Conservation (phyloP, 2,329 filamentous ascomycete genomes). For the Leptographium radiaticola region DNA sequence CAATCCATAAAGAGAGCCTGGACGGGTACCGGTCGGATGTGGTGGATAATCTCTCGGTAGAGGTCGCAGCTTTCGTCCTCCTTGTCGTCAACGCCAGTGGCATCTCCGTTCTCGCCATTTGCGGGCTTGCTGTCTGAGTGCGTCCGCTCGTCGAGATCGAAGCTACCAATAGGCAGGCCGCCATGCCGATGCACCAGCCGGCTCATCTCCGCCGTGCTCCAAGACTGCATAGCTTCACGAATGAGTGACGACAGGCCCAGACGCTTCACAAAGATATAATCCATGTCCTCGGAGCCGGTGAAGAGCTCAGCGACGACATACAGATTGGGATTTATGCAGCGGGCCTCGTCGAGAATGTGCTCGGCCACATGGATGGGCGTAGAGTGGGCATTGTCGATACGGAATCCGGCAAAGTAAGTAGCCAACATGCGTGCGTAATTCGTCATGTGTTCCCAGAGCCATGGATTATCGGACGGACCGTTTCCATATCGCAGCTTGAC, state of each 20-base stretch:
- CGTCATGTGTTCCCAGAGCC: conserved; percentile 91
- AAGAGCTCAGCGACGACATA: conserved; percentile 94
- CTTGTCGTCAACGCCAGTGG: neutral
- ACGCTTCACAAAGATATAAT: conserved; percentile 89
- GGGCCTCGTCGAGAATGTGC: conserved; percentile 88
- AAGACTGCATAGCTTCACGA: conserved; percentile 95
- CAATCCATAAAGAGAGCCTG: conserved; percentile 98
- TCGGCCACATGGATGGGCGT: conserved; percentile 91
- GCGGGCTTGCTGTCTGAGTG: neutral
- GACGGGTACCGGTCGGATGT: conserved; percentile 75
- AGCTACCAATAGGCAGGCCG: conserved; percentile 89
- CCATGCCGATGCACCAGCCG: conserved; percentile 87
- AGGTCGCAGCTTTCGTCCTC: conserved; percentile 20
- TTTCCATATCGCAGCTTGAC: conserved; percentile 89
- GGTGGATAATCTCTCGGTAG: conserved; percentile 55
- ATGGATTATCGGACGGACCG: conserved; percentile 73
- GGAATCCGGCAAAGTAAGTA: conserved; percentile 88
- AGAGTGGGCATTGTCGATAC: conserved; percentile 96
- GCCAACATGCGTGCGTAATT: conserved; percentile 85
- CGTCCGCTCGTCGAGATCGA: conserved; percentile 80
- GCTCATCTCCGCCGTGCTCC: conserved; percentile 88
- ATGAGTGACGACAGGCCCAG: conserved; percentile 86
- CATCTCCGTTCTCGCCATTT: neutral
- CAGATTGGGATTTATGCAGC: conserved; percentile 71
- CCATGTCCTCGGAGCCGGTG: conserved; percentile 87